These are phyloP conservation scores for Triticum timopheevii DNA, from an alignment of 176 grass and related monocot species.

Conservation along the genomic window DNA sequence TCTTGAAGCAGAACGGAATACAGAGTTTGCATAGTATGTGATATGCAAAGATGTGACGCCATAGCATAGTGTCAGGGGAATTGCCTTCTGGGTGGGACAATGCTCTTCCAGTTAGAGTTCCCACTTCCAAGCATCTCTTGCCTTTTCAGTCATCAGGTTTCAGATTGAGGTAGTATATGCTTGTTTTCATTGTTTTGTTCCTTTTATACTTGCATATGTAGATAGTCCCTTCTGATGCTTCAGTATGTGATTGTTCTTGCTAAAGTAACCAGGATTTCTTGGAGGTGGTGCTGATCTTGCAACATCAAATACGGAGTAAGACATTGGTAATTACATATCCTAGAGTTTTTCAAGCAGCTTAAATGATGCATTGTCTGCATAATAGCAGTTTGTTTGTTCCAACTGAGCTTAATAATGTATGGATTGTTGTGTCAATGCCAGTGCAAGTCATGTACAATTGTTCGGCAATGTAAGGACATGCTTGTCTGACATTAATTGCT, in stretches of 20 bases:
- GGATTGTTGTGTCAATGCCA: not conserved
- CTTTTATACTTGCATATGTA: not conserved
- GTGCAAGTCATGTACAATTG: not conserved
- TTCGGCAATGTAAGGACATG: not conserved
- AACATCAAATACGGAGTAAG: constrained; percentile 34
- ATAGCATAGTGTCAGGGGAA: constrained; percentile 34
- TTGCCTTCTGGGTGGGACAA: not conserved
- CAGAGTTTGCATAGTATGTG: not conserved
- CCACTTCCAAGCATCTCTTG: not conserved
- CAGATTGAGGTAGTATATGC: not conserved
- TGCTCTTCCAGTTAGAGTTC: constrained; percentile 26
- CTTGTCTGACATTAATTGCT: not conserved
- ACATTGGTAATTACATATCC: constrained; percentile 41
- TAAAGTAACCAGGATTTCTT: constrained; percentile 43
- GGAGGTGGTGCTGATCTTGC: constrained; percentile 51
- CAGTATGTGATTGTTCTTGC: constrained; percentile 24
- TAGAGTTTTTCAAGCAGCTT: not conserved
- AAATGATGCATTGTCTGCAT: not conserved
- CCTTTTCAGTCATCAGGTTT: not conserved
- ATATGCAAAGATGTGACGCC: too few relatives aligned
- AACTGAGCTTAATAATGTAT: not conserved
- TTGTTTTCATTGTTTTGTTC: not conserved
- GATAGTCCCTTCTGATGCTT: constrained; percentile 35
- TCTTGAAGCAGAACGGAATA: constrained; percentile 37
- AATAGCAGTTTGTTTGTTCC: not conserved